Evolutionary conservation across 2,329 filamentous ascomycete genomes (phyloP).

Genomic region (Tolypocladium cylindrosporum): DNA sequence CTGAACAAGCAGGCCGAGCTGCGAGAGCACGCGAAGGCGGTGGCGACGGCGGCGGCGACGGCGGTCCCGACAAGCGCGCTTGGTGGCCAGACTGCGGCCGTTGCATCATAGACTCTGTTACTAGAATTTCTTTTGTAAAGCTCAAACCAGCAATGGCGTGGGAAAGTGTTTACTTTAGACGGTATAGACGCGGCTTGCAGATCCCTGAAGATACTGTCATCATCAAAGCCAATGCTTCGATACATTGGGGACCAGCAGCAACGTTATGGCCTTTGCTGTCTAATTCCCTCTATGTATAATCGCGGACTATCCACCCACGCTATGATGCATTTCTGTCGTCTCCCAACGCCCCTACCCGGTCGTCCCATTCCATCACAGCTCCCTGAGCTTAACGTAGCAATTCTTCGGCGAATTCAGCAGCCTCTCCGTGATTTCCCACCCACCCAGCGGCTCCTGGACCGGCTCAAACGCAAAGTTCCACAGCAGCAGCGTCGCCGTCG

Average conservation of each 20-base stretch:
- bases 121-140: background rate
- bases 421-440: slow-evolving; percentile 10
- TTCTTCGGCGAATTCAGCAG: slow-evolving; percentile 15
- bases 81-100: background rate
- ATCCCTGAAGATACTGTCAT: background rate
- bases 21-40: slow-evolving; percentile 2
- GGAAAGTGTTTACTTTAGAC: background rate
- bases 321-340: background rate
- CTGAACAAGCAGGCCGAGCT: slow-evolving; percentile 64
- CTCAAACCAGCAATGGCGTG: background rate
- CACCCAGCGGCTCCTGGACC: slow-evolving; percentile 8
- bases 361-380: background rate
- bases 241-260: background rate
- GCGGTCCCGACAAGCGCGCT: background rate
- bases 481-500: slow-evolving; percentile 23
- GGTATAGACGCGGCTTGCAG: background rate
- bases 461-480: slow-evolving; percentile 26
- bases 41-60: background rate
- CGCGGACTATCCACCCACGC: background rate
- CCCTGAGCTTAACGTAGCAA: slow-evolving; percentile 15
- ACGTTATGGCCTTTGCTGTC: background rate
- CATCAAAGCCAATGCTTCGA: background rate
- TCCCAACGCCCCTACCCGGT: background rate
- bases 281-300: background rate
- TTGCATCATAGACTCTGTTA: background rate